These are phyloP conservation scores for Phaseolus lunatus DNA, from an alignment of 306 rosid genomes.

Conservation along the genomic window DNA sequence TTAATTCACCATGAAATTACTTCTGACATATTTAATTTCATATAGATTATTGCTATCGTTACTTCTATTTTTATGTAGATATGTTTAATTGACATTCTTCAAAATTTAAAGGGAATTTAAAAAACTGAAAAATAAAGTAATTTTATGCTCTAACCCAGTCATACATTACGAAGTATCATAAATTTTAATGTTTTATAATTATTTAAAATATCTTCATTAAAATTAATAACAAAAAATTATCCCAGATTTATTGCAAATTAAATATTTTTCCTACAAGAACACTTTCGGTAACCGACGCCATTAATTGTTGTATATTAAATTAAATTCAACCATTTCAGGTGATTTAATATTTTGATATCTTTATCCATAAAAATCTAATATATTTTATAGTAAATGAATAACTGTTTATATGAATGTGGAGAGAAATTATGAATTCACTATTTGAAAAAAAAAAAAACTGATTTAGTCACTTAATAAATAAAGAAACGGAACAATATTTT, in stretches of 20 bases:
- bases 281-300: neutral
- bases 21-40: neutral
- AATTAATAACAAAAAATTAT: neutral
- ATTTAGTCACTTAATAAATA: no score
- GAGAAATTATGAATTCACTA: no score
- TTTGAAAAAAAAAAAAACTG: no score
- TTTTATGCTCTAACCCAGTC: neutral
- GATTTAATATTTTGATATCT: neutral
- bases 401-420: no score
- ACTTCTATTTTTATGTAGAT: neutral
- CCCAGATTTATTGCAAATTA: neutral
- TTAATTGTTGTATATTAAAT: neutral
- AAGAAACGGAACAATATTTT: no score
- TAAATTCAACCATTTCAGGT: neutral
- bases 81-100: neutral
- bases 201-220: neutral
- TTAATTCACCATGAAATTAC: neutral
- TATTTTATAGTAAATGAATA: neutral
- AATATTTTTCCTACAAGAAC: neutral
- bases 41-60: neutral
- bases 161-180: neutral
- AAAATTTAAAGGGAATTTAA: neutral
- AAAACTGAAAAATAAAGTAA: neutral
- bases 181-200: neutral
- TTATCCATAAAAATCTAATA: no score